phyloP scores from a whole-genome alignment of 202 grass and related monocot genomes.

The Cymbopogon flexuosus region DNA sequence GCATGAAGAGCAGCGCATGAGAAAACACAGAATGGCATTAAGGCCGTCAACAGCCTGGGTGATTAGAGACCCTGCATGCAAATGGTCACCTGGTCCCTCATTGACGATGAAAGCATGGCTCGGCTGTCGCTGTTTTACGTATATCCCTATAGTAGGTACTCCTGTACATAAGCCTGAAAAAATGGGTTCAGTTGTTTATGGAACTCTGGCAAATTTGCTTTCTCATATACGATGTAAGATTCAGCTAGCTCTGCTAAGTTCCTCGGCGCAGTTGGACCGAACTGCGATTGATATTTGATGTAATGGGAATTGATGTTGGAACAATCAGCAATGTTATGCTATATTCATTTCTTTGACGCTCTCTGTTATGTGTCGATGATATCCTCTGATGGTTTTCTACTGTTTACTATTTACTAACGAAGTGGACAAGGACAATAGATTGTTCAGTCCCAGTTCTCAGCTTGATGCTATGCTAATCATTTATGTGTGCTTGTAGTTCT shows the following conservation, averaged over 20 bases:
- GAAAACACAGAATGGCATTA: neutral
- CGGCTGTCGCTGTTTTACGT: conserved; percentile 15
- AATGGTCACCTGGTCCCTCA: neutral
- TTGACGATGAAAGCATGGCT: neutral
- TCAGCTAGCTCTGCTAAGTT: conserved; percentile 36
- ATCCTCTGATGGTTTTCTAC: neutral
- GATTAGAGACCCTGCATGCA: neutral
- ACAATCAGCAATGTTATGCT: conserved; percentile 4
- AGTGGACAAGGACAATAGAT: neutral
- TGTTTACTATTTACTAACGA: neutral
- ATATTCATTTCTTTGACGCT: neutral
- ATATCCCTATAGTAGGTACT: conserved; percentile 33
- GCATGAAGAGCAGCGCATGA: conserved; percentile 69
- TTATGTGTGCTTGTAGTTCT: neutral
- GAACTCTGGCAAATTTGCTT: conserved; percentile 43
- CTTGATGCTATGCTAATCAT: neutral
- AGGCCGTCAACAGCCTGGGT: conserved; percentile 5
- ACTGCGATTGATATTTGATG: conserved; percentile 23
- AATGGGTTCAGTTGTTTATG: conserved; percentile 27
- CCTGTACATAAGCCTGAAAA: conserved; percentile 46
- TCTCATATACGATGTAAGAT: conserved; percentile 27
- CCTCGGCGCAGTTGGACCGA: neutral
- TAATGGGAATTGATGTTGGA: conserved; percentile 26
- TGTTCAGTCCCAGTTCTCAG: neutral
- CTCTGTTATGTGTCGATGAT: too few species aligned